These are phyloP conservation scores for Sarcocystis neurona DNA, from an alignment of 169 alveolate genomes.

Conservation along the genomic window DNA sequence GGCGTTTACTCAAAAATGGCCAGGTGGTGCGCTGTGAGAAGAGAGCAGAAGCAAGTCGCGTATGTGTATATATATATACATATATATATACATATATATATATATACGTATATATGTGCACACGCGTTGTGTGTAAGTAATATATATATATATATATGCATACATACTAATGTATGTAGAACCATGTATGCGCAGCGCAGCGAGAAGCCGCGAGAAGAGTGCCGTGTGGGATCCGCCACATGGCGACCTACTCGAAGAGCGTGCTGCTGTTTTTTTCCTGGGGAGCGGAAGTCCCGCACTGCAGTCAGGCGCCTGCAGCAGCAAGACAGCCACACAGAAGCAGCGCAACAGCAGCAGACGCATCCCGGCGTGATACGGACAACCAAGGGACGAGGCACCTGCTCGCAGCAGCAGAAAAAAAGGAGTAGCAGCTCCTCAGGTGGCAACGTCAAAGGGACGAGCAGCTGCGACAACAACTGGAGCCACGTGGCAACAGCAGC, in stretches of 20 bases:
- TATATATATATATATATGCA: no score
- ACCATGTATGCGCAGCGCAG: no score
- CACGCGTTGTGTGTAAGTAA: no score
- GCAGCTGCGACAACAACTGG: neutral
- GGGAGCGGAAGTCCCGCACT: neutral
- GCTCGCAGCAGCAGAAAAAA: neutral
- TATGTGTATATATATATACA: no score
- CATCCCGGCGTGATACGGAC: neutral
- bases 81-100: no score
- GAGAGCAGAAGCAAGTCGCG: no score
- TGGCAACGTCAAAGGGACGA: neutral
- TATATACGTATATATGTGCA: no score
- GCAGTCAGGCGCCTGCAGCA: neutral
- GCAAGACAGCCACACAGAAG: neutral
- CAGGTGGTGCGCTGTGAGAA: no score
- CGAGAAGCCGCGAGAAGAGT: no score
- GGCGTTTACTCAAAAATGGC: no score
- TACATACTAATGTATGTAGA: no score
- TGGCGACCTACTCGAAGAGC: neutral
- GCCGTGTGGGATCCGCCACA: neutral
- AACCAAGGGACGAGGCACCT: neutral
- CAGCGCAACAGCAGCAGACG: neutral
- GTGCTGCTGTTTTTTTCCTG: conserved; percentile 5
- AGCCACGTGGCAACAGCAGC: neutral
- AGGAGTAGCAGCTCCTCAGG: neutral